phyloP scores from a whole-genome alignment of 1,139 yeast species.

The Geotrichum klebahnii region DNA sequence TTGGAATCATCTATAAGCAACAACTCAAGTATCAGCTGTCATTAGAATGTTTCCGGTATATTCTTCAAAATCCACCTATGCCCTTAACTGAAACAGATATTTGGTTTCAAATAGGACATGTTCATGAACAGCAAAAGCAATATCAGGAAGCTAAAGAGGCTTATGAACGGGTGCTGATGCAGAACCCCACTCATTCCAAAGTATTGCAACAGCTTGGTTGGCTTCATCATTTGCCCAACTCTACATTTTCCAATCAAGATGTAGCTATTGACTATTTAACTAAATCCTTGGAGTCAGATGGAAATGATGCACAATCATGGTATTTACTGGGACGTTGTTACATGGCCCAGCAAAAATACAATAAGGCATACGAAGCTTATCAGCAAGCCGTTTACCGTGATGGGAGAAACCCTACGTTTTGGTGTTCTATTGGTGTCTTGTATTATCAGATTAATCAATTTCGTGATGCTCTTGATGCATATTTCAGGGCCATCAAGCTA shows the following conservation, averaged over 20 bases:
- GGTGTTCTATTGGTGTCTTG: slow-evolving; percentile 97
- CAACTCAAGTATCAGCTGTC: slow-evolving; percentile 85
- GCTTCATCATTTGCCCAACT: slow-evolving; percentile 79
- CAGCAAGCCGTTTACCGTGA: slow-evolving; percentile 98
- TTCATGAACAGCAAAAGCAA: slow-evolving; percentile 88
- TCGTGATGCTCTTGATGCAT: slow-evolving; percentile 95
- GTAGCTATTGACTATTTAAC: slow-evolving; percentile 76
- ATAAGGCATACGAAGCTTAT: slow-evolving; percentile 95
- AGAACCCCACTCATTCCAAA: slow-evolving; percentile 90
- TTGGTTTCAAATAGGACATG: slow-evolving; percentile 97
- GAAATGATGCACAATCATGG: slow-evolving; percentile 94
- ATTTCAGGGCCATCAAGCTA: slow-evolving; percentile 89
- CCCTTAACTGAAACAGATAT: slow-evolving; percentile 96
- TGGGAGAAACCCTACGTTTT: slow-evolving; percentile 92
- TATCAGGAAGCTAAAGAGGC: slow-evolving; percentile 92
- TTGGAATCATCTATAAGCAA: slow-evolving; percentile 96
- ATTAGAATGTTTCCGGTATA: slow-evolving; percentile 89
- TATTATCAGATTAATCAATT: slow-evolving; percentile 94
- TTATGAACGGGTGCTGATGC: slow-evolving; percentile 83
- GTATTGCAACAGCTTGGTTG: slow-evolving; percentile 95
- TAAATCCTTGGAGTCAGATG: slow-evolving; percentile 84
- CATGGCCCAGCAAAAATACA: slow-evolving; percentile 91
- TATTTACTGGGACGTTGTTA: slow-evolving; percentile 93
- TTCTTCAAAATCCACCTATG: slow-evolving; percentile 84
- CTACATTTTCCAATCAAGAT: slow-evolving; percentile 71